Evolutionary conservation across 345 rosid species (phyloP).

Genomic region (Dovyalis caffra): DNA sequence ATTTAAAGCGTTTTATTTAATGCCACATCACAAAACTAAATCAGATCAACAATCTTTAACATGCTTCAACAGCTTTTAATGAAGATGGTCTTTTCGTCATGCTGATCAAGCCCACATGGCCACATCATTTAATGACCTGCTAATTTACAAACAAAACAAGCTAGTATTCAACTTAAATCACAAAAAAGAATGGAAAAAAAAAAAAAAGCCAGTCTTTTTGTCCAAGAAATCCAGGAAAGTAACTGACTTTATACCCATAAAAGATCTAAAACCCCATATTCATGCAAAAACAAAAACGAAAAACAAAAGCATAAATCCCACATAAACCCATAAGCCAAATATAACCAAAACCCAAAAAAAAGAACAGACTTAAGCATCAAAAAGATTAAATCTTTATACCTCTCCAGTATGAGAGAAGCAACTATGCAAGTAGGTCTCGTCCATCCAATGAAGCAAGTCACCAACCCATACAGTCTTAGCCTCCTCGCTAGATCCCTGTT

Average conservation of each 20-base stretch:
- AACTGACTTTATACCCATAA: neutral
- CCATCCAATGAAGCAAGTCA: constrained; percentile 79
- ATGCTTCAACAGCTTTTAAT: neutral
- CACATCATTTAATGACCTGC: neutral
- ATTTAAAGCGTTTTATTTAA: neutral
- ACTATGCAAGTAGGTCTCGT: constrained; percentile 68
- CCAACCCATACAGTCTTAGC: constrained; percentile 82
- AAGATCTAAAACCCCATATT: neutral
- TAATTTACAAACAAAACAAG: neutral
- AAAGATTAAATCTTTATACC: constrained; percentile 29
- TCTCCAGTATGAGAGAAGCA: constrained; percentile 76
- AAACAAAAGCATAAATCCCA: neutral
- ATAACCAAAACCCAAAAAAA: neutral
- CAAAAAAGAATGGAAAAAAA: neutral
- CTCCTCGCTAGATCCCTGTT: constrained; percentile 51
- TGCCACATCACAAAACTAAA: neutral
- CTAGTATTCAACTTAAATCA: neutral
- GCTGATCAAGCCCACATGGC: neutral
- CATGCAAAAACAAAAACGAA: neutral
- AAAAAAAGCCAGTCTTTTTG: neutral
- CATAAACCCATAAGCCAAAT: neutral
- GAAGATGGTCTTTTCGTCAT: neutral
- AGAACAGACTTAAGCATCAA: neutral
- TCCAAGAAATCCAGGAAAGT: neutral
- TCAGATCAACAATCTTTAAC: neutral